A percentile compares a stretch with the other conserved stretches of the same genome.
phyloP scores from a whole-genome alignment of 192 early-diverging fungal genomes.

The Helicostylum pulchrum region DNA sequence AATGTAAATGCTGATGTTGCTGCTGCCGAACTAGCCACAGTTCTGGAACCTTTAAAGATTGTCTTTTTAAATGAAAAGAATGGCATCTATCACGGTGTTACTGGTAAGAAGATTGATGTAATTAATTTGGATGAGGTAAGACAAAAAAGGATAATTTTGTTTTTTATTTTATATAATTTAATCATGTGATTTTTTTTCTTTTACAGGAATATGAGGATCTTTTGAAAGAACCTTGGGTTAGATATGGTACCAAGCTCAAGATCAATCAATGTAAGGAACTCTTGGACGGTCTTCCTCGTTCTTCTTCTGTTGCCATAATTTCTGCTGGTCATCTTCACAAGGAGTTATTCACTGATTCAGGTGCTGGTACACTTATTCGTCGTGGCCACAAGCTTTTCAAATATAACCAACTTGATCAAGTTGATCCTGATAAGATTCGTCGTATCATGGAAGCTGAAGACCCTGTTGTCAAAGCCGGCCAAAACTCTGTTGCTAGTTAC shows the following conservation, averaged over 20 bases:
- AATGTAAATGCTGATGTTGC: conserved; percentile 99
- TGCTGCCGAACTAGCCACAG: conserved; percentile 93
- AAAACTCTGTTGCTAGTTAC: conserved; percentile 68
- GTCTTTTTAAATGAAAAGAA: conserved; percentile 98
- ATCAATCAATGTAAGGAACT: conserved; percentile 97
- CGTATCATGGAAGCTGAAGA: conserved; percentile 75
- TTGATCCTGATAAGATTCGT: conserved; percentile 82
- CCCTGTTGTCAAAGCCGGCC: conserved; percentile 62
- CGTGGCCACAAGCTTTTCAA: conserved; percentile 89
- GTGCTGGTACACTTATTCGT: conserved; percentile 96
- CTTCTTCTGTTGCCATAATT: conserved; percentile 98
- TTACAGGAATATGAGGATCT: conserved; percentile 91
- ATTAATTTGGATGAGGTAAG: conserved; percentile 95
- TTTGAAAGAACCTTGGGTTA: conserved; percentile 94
- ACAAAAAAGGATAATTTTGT: neutral
- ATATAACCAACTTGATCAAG: conserved; percentile 57
- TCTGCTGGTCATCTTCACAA: conserved; percentile 98
- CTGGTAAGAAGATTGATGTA: conserved; percentile 93
- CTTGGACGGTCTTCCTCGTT: conserved; percentile 91
- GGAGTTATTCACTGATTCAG: conserved; percentile 96
- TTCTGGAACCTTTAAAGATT: conserved; percentile 95
- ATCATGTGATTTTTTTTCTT: conserved; percentile 16
- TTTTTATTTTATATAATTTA: neutral
- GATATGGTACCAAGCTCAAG: conserved; percentile 97
- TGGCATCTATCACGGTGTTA: conserved; percentile 90